A percentile compares a stretch with the other conserved stretches of the same genome.
Conservation (phyloP, 2,329 filamentous ascomycete species). For the Cucurbitaria berberidis region DNA sequence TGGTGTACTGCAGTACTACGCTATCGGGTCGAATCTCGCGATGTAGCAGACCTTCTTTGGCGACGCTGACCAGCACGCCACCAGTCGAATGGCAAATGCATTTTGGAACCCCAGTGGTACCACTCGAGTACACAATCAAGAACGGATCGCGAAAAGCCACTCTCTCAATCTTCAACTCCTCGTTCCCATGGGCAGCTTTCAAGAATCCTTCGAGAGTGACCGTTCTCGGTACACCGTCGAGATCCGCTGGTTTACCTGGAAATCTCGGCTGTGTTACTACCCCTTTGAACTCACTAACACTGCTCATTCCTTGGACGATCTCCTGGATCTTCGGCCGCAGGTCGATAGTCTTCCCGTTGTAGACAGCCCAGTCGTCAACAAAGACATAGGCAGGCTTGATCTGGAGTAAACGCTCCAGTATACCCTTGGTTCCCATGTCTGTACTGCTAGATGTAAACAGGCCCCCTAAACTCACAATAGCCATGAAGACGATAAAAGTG, state of each 20-base stretch:
- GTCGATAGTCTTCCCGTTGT: conserved; percentile 78
- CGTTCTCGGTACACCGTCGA: conserved; percentile 60
- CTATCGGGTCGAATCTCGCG: conserved; percentile 53
- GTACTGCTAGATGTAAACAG: conserved; percentile 79
- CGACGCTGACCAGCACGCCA: conserved; percentile 63
- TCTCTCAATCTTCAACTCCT: conserved; percentile 61
- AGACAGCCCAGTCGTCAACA: conserved; percentile 79
- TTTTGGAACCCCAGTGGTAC: conserved; percentile 83
- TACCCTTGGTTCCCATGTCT: conserved; percentile 81
- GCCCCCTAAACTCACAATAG: conserved; percentile 72
- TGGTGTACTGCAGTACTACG: conserved; percentile 64
- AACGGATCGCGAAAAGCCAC: conserved; percentile 76
- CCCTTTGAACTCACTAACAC: conserved; percentile 65
- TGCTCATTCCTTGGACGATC: conserved; percentile 67
- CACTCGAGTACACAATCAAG: conserved; percentile 77
- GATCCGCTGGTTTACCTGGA: conserved; percentile 60
- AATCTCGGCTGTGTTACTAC: conserved; percentile 73
- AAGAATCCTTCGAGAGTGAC: conserved; percentile 54
- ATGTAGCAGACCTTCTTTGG: conserved; percentile 67
- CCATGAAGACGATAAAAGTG: conserved; percentile 74
- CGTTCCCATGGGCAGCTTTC: conserved; percentile 44
- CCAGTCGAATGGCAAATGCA: conserved; percentile 82
- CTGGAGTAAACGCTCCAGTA: conserved; percentile 76
- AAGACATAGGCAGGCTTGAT: conserved; percentile 81
- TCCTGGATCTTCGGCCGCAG: conserved; percentile 74